Conservation (phyloP, 108 stramenopile genomes). For the Skeletonema marinoi region DNA sequence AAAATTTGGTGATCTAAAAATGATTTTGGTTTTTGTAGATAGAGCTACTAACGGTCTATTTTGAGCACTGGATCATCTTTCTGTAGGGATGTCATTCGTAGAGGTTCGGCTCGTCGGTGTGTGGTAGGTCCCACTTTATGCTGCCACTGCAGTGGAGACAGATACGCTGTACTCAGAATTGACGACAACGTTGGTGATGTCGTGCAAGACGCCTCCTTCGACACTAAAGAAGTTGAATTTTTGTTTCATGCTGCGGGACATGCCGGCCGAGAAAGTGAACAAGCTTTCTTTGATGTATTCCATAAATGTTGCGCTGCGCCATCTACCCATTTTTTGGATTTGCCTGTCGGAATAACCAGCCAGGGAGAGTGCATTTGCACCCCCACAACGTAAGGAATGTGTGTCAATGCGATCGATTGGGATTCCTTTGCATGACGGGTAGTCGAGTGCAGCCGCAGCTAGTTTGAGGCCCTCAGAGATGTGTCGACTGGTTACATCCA, state of each 20-base stretch:
- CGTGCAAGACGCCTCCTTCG: not conserved
- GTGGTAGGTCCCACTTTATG: too few species aligned
- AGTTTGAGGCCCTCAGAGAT: not conserved
- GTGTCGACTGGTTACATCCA: not conserved
- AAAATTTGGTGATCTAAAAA: too few species aligned
- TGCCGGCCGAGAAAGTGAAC: not conserved
- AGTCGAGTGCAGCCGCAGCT: not conserved
- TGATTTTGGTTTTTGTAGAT: too few species aligned
- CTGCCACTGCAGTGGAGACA: too few species aligned
- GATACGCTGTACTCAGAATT: too few species aligned
- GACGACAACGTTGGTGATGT: too few species aligned
- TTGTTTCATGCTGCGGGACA: not conserved
- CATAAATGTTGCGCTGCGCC: not conserved
- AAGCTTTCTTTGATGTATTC: not conserved
- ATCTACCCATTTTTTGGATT: constrained; percentile 1
- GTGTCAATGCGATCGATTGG: constrained; percentile 1
- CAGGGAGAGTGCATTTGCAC: not conserved
- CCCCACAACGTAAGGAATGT: not conserved
- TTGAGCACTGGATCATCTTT: too few species aligned
- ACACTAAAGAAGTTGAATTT: not conserved
- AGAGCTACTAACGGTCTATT: too few species aligned
- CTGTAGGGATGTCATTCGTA: too few species aligned
- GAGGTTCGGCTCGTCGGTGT: too few species aligned
- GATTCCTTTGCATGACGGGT: not conserved
- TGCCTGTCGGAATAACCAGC: not conserved